Evolutionary conservation across 768 basidiomycete species (phyloP).

Genomic region (Mycena sanguinolenta): DNA sequence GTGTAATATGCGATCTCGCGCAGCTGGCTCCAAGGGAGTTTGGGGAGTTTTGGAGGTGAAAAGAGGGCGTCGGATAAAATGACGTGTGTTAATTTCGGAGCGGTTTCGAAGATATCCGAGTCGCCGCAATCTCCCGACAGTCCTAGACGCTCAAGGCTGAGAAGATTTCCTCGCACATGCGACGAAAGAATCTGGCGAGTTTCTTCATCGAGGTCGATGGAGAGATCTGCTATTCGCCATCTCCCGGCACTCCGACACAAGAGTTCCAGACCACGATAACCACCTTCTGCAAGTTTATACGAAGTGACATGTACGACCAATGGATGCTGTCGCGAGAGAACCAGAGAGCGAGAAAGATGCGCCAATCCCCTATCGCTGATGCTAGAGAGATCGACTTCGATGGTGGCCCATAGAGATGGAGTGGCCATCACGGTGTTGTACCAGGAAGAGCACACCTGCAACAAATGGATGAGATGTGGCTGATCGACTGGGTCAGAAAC

Average conservation of each 20-base stretch:
- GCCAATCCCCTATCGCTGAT: neutral
- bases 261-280: neutral
- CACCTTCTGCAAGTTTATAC: neutral
- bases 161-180: neutral
- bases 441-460: too few species aligned
- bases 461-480: neutral
- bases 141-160: neutral
- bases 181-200: neutral
- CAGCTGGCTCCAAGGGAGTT: neutral
- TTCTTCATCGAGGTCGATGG: neutral
- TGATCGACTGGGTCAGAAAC: neutral
- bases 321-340: neutral
- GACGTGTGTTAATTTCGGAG: conserved; percentile 18
- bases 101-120: neutral
- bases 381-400: neutral
- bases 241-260: neutral
- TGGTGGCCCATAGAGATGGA: neutral
- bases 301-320: neutral
- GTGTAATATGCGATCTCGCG: neutral
- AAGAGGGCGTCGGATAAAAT: neutral
- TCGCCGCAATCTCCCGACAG: neutral
- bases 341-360: neutral
- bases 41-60: neutral
- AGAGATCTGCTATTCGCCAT: neutral
- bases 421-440: neutral